These are phyloP conservation scores for Daedaleopsis sinensis DNA, from an alignment of 768 basidiomycete species.

Conservation along the genomic window DNA sequence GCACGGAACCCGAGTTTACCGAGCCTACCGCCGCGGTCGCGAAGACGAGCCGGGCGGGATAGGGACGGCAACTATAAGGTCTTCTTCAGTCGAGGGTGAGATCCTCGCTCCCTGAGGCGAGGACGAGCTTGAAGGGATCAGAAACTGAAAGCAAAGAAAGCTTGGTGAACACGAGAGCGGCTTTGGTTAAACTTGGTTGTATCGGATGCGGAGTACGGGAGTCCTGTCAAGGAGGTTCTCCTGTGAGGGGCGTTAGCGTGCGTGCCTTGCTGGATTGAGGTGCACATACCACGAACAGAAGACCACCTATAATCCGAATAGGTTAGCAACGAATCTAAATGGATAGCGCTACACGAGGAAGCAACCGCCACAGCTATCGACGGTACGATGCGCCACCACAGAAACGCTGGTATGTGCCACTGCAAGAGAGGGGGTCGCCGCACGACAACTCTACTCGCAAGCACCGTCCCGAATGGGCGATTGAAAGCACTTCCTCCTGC, in stretches of 20 bases:
- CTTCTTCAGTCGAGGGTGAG: constrained; percentile 57
- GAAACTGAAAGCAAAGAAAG: constrained; percentile 12
- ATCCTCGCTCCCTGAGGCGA: constrained; percentile 76
- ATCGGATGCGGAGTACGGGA: constrained; percentile 7
- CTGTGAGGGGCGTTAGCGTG: constrained; percentile 38
- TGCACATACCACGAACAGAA: constrained; percentile 67
- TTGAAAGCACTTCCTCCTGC: neutral
- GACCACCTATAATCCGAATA: constrained; percentile 60
- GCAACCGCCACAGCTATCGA: neutral
- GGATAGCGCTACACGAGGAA: neutral
- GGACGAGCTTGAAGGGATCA: constrained; percentile 53
- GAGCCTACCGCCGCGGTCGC: constrained; percentile 78
- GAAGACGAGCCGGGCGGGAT: constrained; percentile 60
- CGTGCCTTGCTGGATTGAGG: neutral
- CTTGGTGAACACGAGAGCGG: constrained; percentile 7
- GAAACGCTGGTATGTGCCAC: neutral
- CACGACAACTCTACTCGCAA: too few species aligned
- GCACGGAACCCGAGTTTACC: constrained; percentile 56
- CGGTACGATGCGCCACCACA: neutral
- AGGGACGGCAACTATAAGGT: constrained; percentile 53
- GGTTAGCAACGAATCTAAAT: constrained; percentile 10
- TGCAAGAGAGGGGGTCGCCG: neutral
- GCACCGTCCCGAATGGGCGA: too few species aligned
- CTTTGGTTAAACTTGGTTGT: constrained; percentile 7
- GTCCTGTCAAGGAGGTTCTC: constrained; percentile 79